phyloP scores from a whole-genome alignment of 1,284 basidiomycete species.

The Ganoderma boninense region DNA sequence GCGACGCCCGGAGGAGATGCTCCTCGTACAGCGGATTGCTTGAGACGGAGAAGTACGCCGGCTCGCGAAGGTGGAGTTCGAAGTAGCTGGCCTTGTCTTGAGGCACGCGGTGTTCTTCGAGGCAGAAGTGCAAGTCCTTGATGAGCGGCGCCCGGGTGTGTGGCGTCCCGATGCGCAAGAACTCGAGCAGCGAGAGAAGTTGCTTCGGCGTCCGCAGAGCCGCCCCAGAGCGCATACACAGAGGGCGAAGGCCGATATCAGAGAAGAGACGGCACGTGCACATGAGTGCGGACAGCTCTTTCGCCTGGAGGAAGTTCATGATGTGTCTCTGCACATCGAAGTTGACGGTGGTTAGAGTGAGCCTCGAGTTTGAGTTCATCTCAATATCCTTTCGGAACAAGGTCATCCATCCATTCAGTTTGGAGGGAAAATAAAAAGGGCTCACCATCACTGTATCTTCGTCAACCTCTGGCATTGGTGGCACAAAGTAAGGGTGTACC shows the following conservation, averaged over 20 bases:
- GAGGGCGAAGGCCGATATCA: slow-evolving; percentile 5
- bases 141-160: slow-evolving; percentile 4
- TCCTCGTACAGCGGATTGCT: slow-evolving; percentile 10
- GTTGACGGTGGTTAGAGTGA: slow-evolving; percentile 10
- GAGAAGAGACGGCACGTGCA: slow-evolving; percentile 6
- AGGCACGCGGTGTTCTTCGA: slow-evolving; percentile 6
- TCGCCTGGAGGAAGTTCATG: slow-evolving; percentile 9
- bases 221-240: slow-evolving; percentile 3
- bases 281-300: slow-evolving; percentile 11
- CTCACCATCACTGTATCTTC: background rate
- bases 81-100: slow-evolving; percentile 14
- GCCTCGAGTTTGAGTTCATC: background rate
- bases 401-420: background rate
- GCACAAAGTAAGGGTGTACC: background rate
- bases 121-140: slow-evolving; percentile 6
- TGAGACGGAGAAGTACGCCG: slow-evolving; percentile 3
- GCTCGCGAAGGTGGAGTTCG: background rate
- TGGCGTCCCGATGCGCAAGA: slow-evolving; percentile 4
- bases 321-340: slow-evolving; percentile 15
- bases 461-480: background rate
- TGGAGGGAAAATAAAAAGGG: background rate
- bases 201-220: slow-evolving; percentile 5
- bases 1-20: slow-evolving; percentile 8
- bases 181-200: slow-evolving; percentile 5
- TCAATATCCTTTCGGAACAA: background rate